A percentile compares a stretch with the other conserved stretches of the same genome.
These are phyloP conservation scores for Geotrichum candidum DNA, from an alignment of 1,139 yeast species.

Conservation along the genomic window DNA sequence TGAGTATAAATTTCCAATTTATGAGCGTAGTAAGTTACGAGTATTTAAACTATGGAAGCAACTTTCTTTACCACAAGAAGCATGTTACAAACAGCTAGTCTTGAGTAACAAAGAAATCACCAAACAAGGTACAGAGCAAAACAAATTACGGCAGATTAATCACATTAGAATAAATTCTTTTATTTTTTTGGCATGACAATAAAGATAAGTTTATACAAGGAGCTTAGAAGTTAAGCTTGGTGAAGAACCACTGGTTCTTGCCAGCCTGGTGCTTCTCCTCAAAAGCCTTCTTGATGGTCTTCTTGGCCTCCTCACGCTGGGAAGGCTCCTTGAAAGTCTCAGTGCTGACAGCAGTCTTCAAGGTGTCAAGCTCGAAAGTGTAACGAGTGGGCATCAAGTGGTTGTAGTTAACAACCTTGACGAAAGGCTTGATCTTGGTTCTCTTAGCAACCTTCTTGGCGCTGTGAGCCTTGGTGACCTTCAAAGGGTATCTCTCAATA, in stretches of 20 bases:
- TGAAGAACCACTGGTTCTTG: conserved; percentile 99
- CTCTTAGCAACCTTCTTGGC: conserved; percentile 96
- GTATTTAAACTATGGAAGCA: neutral
- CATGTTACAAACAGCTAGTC: neutral
- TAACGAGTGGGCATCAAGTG: conserved; percentile 99
- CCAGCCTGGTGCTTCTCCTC: conserved; percentile 99
- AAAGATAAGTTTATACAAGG: conserved; percentile 15
- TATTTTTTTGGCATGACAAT: conserved; percentile 17
- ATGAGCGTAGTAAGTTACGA: neutral
- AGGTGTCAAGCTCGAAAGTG: conserved; percentile 92
- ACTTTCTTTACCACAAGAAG: neutral
- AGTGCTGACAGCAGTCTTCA: conserved; percentile 85
- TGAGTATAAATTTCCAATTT: neutral
- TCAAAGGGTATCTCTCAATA: conserved; percentile 97
- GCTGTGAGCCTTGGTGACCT: conserved; percentile 92
- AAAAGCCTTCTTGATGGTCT: conserved; percentile 97
- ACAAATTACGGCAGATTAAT: conserved; percentile 6
- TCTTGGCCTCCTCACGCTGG: conserved; percentile 98
- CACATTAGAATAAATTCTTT: conserved; percentile 18
- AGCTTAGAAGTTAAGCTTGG: conserved; percentile 91
- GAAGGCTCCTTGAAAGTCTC: conserved; percentile 97
- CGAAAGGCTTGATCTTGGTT: conserved; percentile 98
- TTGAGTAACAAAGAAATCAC: neutral
- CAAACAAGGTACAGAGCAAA: neutral
- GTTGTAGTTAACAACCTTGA: conserved; percentile 99